Evolutionary conservation across 352 stramenopile genomes (phyloP).

Genomic region (Globisporangium recalcitrans): DNA sequence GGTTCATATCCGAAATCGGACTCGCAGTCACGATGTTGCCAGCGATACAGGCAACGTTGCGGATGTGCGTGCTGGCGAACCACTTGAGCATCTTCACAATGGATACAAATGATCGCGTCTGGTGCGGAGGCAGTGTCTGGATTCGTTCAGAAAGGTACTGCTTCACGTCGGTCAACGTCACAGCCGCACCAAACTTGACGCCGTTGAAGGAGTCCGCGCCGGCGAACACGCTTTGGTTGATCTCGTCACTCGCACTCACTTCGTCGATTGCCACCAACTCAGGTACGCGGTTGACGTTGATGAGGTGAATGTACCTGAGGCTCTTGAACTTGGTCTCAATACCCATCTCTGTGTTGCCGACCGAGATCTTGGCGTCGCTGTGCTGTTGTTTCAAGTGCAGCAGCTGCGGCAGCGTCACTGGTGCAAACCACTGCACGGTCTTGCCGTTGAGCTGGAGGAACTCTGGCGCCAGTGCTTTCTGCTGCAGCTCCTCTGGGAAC

Average conservation of each 20-base stretch:
- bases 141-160: conserved; percentile 42
- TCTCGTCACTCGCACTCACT: conserved; percentile 31
- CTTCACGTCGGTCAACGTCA: conserved; percentile 71
- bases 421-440: conserved; percentile 90
- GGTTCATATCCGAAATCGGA: conserved; percentile 98
- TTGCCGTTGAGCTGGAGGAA: conserved; percentile 65
- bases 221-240: conserved; percentile 45
- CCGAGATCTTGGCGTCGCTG: conserved; percentile 88
- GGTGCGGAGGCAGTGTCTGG: conserved; percentile 29
- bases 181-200: conserved; percentile 76
- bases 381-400: conserved; percentile 84
- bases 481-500: conserved; percentile 63
- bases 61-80: conserved; percentile 97
- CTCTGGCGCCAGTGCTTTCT: conserved; percentile 43
- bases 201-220: conserved; percentile 42
- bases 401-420: conserved; percentile 85
- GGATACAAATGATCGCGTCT: conserved; percentile 48
- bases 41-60: conserved; percentile 94
- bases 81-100: conserved; percentile 92
- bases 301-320: conserved; percentile 66
- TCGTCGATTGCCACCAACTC: conserved; percentile 48
- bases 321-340: conserved; percentile 95
- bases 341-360: conserved; percentile 96
- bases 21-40: conserved; percentile 96
- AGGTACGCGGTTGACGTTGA: conserved; percentile 65